Conservation (phyloP, 768 basidiomycete species). For the Leccinum obscurum region DNA sequence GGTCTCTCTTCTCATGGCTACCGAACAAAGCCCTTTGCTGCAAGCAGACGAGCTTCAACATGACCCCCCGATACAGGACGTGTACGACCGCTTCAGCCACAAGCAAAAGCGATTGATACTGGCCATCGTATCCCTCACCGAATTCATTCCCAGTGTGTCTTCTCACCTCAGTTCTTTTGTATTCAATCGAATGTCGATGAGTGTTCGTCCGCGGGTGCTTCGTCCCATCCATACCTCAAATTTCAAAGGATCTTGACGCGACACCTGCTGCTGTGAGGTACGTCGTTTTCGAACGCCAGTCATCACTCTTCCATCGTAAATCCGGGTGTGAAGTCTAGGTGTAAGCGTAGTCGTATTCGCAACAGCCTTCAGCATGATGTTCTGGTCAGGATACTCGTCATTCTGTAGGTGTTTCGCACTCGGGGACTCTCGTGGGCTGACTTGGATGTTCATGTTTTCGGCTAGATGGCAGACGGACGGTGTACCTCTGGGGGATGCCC, state of each 20-base stretch:
- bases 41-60: not conserved
- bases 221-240: constrained; percentile 72
- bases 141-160: constrained; percentile 59
- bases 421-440: not conserved
- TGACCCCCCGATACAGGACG: constrained; percentile 12
- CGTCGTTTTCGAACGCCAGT: not conserved
- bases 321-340: constrained; percentile 31
- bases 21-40: not conserved
- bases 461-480: constrained; percentile 61
- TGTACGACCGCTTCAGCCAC: constrained; percentile 61
- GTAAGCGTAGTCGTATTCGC: constrained; percentile 33
- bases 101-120: constrained; percentile 53
- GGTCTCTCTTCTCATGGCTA: not conserved
- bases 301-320: constrained; percentile 43
- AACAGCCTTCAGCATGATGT: constrained; percentile 45
- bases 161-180: not conserved
- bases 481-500: constrained; percentile 62
- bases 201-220: constrained; percentile 72
- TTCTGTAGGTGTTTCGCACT: constrained; percentile 41
- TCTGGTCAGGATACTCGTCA: constrained; percentile 53
- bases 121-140: constrained; percentile 57
- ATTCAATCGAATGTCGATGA: constrained; percentile 26
- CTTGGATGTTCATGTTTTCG: not conserved
- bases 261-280: constrained; percentile 60
- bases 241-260: constrained; percentile 62